These are phyloP conservation scores for Coccomyxa sp. DNA, from an alignment of 139 green algal genomes.

Conservation along the genomic window DNA sequence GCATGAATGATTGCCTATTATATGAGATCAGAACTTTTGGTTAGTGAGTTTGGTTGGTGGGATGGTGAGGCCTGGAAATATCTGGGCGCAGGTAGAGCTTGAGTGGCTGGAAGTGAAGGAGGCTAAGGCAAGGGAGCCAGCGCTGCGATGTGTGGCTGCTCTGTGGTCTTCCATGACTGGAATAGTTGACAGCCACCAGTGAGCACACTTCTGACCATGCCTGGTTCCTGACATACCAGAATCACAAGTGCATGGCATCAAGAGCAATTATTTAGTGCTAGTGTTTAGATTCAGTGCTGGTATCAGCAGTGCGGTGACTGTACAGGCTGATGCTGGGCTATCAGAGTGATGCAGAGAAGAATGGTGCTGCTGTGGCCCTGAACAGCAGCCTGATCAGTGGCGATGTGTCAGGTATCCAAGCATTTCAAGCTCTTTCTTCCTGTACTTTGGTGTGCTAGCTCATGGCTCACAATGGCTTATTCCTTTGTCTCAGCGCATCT, in stretches of 20 bases:
- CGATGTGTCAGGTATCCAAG: slow-evolving; percentile 22
- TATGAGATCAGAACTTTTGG: not conserved
- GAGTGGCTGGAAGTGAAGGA: slow-evolving; percentile 42
- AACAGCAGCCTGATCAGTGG: slow-evolving; percentile 37
- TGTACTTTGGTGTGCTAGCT: too few relatives aligned
- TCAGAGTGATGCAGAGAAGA: slow-evolving; percentile 46
- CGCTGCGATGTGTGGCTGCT: slow-evolving; percentile 39
- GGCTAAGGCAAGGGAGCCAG: slow-evolving; percentile 58
- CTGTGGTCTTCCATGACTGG: slow-evolving; percentile 79
- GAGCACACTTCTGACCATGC: not conserved
- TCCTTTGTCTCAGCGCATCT: not conserved
- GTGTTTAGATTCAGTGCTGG: not conserved
- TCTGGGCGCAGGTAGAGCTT: slow-evolving; percentile 43
- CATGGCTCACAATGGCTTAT: too few relatives aligned
- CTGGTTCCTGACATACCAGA: not conserved
- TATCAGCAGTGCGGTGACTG: not conserved
- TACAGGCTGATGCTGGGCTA: slow-evolving; percentile 67
- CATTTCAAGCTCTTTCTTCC: not conserved
- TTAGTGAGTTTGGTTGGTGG: not conserved
- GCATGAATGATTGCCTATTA: not conserved
- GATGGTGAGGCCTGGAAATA: not conserved
- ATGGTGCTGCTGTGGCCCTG: slow-evolving; percentile 34
- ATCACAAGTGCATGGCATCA: not conserved
- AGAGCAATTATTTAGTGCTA: not conserved
- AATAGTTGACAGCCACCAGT: slow-evolving; percentile 73